Evolutionary conservation across 441 rosid genomes (phyloP), one percentile per base, ranked within the genome.

Genomic region (Croton setiger): DNA sequence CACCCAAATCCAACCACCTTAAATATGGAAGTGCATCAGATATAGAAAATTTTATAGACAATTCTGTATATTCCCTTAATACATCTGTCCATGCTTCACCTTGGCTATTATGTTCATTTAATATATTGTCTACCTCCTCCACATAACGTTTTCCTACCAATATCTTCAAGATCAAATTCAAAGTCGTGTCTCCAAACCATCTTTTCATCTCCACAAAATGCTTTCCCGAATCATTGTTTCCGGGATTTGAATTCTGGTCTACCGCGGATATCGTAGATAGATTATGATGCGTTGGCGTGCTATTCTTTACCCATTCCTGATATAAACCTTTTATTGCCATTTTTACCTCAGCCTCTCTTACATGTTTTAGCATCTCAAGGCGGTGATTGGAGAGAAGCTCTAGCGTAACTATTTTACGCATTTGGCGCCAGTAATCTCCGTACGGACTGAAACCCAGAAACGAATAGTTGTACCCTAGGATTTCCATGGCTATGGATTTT

Each of bases 361-460:
- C 56, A 37, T 51, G 62, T 70, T 59, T 76, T 7, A 81, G 54
- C 64, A 39, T 64, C 4, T 80, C 76, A 0, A 82, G 67, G 54
- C 81, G 71, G 12, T 68, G 56, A 48, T 49, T 67, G 2, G 87
- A 79, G 7, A 84, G 75, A 20, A 86, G 76, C 78, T 84, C 78
- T 8, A 70, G 48, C 0, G 71, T 63, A 6, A 57, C 36, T 0
- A 84, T 75, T 74, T 81, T 84, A 33, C 78, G 77, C 9, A 77
- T 72, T 60, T 78, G 77, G 1, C 80, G 78, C 86, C 87, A 86
- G 48, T 71, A 79, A n/a, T 80, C 57, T 4, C 84, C 83, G 4
- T 78, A 77, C 12, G 83, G 78, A 27, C 74, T 61, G 23, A 76
- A 60, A 1, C 73, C 71, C 23, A 80, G 11, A 72, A 83, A 62